These are phyloP conservation scores for Solanum rostratum DNA, from an alignment of 257 asterid genomes.

Conservation along the genomic window DNA sequence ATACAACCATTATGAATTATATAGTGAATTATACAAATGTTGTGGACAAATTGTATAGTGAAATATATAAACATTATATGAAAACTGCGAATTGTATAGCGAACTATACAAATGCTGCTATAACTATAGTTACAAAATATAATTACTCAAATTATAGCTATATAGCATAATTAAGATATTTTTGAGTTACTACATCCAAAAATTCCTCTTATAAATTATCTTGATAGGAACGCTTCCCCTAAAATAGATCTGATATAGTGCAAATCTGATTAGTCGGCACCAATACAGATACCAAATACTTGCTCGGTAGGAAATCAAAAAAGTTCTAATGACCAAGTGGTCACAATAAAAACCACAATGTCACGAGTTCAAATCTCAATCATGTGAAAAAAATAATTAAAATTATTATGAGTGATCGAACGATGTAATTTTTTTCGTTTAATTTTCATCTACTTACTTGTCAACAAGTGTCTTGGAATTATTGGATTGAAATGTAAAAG, in stretches of 20 bases:
- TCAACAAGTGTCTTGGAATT: constrained; percentile 17
- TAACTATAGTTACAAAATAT: too few relatives aligned
- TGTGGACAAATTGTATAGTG: too few relatives aligned
- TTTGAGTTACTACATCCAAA: too few relatives aligned
- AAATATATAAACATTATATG: too few relatives aligned
- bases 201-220: background rate
- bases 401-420: background rate
- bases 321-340: background rate
- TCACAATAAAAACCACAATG: background rate
- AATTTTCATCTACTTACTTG: constrained; percentile 11
- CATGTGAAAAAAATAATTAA: background rate
- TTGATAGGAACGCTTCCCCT: background rate
- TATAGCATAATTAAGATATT: too few relatives aligned
- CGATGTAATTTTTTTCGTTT: background rate
- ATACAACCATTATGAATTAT: too few relatives aligned
- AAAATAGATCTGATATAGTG: background rate
- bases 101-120: too few relatives aligned
- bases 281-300: background rate
- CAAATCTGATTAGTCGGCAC: accelerated
- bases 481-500: constrained; percentile 24
- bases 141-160: too few relatives aligned
- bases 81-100: too few relatives aligned
- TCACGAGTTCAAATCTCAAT: background rate
- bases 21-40: too few relatives aligned
- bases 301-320: background rate